Conservation (phyloP, 495 filamentous ascomycete species). For the Platismatia glauca region DNA sequence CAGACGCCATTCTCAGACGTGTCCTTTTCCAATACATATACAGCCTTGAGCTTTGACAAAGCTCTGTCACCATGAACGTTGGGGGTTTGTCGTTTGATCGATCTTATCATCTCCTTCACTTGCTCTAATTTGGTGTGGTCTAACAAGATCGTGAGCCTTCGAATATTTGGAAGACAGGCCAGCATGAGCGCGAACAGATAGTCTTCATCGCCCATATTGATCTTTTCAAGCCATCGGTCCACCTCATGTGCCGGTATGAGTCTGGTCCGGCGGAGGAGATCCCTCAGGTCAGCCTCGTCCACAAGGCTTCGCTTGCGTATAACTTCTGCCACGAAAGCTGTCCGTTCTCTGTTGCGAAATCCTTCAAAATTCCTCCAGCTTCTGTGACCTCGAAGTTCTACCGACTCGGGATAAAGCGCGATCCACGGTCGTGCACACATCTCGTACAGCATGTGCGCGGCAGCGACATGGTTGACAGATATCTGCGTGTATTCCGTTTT, state of each 20-base stretch:
- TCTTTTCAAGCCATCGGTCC: conserved; percentile 6
- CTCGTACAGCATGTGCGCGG: conserved; percentile 19
- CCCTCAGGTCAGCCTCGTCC: conserved; percentile 13
- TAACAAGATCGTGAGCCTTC: conserved; percentile 14
- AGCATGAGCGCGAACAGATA: conserved; percentile 21
- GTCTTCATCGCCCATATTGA: conserved; percentile 19
- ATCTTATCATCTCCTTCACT: conserved; percentile 20
- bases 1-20: conserved; percentile 6
- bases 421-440: conserved; percentile 21
- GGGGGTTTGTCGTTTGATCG: conserved; percentile 12
- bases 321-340: conserved; percentile 9
- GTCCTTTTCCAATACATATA: conserved; percentile 15
- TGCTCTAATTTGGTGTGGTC: conserved; percentile 18
- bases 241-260: conserved; percentile 13
- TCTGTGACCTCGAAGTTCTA: conserved; percentile 14
- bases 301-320: conserved; percentile 5
- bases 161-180: conserved; percentile 16
- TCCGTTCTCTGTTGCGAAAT: conserved; percentile 8
- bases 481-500: conserved; percentile 12
- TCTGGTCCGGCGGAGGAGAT: conserved; percentile 3
- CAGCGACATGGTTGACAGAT: conserved; percentile 14
- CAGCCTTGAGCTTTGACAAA: conserved; percentile 16
- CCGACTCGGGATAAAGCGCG: conserved; percentile 15
- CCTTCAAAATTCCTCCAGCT: conserved; percentile 19
- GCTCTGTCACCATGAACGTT: conserved; percentile 2